phyloP scores from a whole-genome alignment of 257 asterid species.

The Handroanthus guayacan region DNA sequence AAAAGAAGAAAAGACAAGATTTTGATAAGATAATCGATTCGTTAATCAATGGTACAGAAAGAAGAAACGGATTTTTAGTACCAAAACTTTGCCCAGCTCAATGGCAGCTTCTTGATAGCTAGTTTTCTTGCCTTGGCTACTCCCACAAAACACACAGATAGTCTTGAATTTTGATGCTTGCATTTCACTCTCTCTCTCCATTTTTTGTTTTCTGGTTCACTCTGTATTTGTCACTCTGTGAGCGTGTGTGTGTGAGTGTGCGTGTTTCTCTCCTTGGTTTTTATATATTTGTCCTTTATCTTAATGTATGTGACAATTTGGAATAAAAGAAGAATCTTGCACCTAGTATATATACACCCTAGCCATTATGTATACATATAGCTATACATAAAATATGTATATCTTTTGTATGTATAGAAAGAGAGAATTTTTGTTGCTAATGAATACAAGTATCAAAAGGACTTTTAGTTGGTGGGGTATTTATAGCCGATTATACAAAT shows the following conservation, averaged over 20 bases:
- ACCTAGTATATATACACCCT: conserved; percentile 28
- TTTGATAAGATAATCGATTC: conserved; percentile 19
- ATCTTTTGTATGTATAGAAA: background rate
- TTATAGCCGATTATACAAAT: too few species aligned
- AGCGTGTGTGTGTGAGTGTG: background rate
- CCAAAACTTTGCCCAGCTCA: conserved; percentile 82
- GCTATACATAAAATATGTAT: conserved; percentile 19
- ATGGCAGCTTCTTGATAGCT: conserved; percentile 90
- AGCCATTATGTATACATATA: conserved; percentile 22
- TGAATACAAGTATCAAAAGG: too few species aligned
- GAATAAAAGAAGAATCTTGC: conserved; percentile 35
- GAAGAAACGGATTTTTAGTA: conserved; percentile 31
- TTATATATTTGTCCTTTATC: conserved; percentile 29
- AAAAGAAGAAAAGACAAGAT: conserved; percentile 28
- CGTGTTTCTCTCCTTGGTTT: background rate
- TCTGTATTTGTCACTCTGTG: background rate
- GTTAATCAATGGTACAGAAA: background rate
- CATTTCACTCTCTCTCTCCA: conserved; percentile 59
- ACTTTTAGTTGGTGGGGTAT: too few species aligned
- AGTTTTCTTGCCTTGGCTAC: conserved; percentile 86
- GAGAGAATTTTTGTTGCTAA: too few species aligned
- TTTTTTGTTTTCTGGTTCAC: conserved; percentile 7
- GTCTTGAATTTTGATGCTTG: conserved; percentile 73
- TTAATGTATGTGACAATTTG: conserved; percentile 22
- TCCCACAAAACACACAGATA: conserved; percentile 95